Percentiles rank a stretch among this genome's conserved stretches.
phyloP scores from a whole-genome alignment of 1,284 basidiomycete species.

The Ceratobasidium papillatum region DNA sequence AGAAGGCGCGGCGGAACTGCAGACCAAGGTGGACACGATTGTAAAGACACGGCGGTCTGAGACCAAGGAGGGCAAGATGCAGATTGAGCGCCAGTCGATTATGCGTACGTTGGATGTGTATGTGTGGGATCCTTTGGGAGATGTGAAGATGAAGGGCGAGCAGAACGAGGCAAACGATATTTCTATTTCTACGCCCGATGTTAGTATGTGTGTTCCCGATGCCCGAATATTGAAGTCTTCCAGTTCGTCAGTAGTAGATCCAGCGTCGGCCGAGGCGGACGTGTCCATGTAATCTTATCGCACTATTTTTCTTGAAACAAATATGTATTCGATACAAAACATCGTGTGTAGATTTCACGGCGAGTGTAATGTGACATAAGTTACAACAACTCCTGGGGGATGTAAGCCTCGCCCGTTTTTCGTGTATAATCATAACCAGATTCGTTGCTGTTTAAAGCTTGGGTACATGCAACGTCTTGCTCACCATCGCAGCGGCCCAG shows the following conservation, averaged over 20 bases:
- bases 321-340: conserved; percentile 39
- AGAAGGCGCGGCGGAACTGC: conserved; percentile 58
- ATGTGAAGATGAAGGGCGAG: background rate
- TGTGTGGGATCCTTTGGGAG: conserved; percentile 19
- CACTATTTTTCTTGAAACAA: conserved; percentile 15
- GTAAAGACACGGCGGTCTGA: conserved; percentile 60
- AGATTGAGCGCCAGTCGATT: conserved; percentile 71
- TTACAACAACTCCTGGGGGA: conserved; percentile 18
- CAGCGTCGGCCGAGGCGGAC: background rate
- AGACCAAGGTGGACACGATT: conserved; percentile 60
- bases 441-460: conserved; percentile 59
- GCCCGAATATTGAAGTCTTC: conserved; percentile 13
- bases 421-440: background rate
- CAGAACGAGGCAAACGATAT: background rate
- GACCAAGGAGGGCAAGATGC: conserved; percentile 58
- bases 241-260: conserved; percentile 2
- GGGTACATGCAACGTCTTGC: conserved; percentile 90
- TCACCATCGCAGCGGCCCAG: conserved; percentile 95
- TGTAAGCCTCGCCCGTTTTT: conserved; percentile 26
- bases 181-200: background rate
- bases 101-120: conserved; percentile 65
- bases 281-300: conserved; percentile 28
- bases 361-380: conserved; percentile 40
- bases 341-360: conserved; percentile 37
- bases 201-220: background rate